Percentiles rank a stretch among this genome's conserved stretches.
Conservation (phyloP, 1,139 yeast species). For the Blastobotrys arbuscula region DNA sequence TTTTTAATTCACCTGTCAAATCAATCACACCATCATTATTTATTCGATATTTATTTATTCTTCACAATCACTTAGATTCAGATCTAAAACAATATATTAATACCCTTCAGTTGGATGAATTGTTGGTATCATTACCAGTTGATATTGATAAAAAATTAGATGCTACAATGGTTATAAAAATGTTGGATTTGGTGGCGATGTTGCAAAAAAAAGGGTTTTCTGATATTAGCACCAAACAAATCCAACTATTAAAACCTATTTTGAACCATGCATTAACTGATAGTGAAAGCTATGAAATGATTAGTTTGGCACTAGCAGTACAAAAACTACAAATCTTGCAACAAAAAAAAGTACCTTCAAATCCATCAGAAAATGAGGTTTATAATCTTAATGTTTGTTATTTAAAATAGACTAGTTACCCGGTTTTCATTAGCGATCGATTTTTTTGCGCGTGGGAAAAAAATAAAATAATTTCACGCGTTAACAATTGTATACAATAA, state of each 20-base stretch:
- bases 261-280: constrained; percentile 1
- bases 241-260: background rate
- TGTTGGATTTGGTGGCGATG: constrained; percentile 5
- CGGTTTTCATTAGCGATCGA: no score
- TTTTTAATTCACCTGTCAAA: no score
- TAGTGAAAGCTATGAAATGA: constrained; percentile 10
- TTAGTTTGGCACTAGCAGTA: constrained; percentile 12
- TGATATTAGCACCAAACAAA: background rate
- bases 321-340: constrained; percentile 8
- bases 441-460: no score
- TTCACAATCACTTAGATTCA: background rate
- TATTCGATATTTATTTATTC: constrained; percentile 7
- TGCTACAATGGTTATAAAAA: constrained; percentile 4
- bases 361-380: background rate
- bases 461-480: no score
- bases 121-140: constrained; percentile 5
- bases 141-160: constrained; percentile 7
- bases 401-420: no score
- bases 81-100: background rate
- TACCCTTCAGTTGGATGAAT: background rate
- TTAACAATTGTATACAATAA: no score
- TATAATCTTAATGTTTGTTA: background rate
- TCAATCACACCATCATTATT: constrained; percentile 6
- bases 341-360: background rate
- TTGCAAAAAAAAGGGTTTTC: constrained; percentile 3